Evolutionary conservation across 192 early-diverging fungal species (phyloP).

Genomic region (Coemansia sp.): DNA sequence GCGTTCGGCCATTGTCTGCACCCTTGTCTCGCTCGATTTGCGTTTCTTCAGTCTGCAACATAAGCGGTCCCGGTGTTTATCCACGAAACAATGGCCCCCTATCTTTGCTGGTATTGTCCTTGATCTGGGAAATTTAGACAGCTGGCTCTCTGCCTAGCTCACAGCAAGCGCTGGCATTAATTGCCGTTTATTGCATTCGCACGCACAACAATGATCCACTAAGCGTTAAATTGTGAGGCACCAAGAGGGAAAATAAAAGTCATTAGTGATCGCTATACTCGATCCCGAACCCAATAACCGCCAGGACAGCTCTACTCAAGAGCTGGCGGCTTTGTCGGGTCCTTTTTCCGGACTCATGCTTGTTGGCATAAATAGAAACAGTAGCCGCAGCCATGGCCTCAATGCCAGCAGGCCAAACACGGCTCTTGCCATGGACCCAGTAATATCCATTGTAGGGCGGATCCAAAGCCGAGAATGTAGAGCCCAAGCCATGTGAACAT

Average conservation of each 20-base stretch:
- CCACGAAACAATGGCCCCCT: not conserved
- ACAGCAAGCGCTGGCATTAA: not conserved
- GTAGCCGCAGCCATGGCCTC: constrained; percentile 6
- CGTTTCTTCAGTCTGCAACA: not conserved
- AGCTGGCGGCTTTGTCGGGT: not conserved
- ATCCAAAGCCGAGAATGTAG: constrained; percentile 27
- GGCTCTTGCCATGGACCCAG: not conserved
- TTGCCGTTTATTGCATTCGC: not conserved
- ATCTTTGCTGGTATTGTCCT: not conserved
- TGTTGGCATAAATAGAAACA: constrained; percentile 2
- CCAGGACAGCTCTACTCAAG: not conserved
- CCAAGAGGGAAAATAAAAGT: not conserved
- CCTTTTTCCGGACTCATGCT: not conserved
- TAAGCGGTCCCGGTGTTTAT: constrained; percentile 1
- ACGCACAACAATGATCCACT: not conserved
- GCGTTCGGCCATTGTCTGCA: constrained; percentile 4
- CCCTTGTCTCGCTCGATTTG: not conserved
- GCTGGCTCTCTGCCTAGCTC: too few species aligned
- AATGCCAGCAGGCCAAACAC: constrained; percentile 14
- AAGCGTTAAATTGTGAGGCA: constrained; percentile 3
- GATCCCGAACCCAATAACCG: not conserved
- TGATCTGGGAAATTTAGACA: not conserved
- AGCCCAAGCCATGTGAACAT: constrained; percentile 37
- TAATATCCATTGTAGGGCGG: constrained; percentile 18
- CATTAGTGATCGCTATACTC: not conserved